Percentiles rank a stretch among this genome's conserved stretches.
These are phyloP conservation scores for Pestalotiopsis sp. DNA, from an alignment of 2,329 filamentous ascomycete genomes.

Conservation along the genomic window DNA sequence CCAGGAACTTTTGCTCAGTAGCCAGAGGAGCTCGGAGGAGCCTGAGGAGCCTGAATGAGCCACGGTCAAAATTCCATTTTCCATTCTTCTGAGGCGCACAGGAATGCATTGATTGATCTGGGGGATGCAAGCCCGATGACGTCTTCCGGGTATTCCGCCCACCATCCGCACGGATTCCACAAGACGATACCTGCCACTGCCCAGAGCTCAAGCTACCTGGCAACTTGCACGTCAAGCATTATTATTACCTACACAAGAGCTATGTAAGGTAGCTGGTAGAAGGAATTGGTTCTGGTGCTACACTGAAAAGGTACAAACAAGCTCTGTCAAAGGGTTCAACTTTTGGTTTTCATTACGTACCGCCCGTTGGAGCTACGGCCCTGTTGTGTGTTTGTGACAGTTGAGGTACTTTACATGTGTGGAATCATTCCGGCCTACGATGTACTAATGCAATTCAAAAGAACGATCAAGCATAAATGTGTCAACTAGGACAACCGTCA, in stretches of 20 bases:
- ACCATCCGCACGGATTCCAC: background rate
- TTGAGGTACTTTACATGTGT: background rate
- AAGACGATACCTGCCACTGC: background rate
- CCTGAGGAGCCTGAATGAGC: background rate
- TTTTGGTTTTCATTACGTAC: background rate
- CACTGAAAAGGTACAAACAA: background rate
- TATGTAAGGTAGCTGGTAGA: background rate
- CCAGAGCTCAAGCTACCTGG: background rate
- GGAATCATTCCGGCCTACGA: background rate
- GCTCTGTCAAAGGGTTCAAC: background rate
- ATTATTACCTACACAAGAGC: background rate
- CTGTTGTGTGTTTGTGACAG: background rate
- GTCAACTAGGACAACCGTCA: background rate
- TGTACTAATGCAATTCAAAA: background rate
- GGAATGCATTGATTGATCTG: background rate
- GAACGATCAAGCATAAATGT: background rate
- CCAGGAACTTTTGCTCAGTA: background rate
- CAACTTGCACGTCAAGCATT: too few species aligned
- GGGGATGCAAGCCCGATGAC: background rate
- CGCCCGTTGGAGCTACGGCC: background rate
- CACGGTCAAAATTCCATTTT: background rate
- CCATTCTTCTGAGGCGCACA: background rate
- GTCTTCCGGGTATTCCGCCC: background rate
- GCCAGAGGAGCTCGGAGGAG: background rate
- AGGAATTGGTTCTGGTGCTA: background rate